Evolutionary conservation across 176 grass and related monocot genomes (phyloP), one percentile per base, ranked within the genome.

Genomic region (Musa troglodytarum): DNA sequence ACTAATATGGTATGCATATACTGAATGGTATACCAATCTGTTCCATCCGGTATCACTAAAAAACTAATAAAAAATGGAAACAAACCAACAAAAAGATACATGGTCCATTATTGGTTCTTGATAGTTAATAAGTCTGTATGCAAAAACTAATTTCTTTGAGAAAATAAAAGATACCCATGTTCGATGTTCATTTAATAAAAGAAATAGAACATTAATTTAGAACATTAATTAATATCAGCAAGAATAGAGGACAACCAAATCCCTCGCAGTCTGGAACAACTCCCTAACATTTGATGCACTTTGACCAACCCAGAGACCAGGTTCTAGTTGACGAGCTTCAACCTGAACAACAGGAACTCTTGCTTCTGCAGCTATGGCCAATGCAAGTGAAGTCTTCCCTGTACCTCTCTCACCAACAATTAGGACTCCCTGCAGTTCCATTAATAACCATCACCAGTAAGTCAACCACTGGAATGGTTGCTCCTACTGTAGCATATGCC

Each of bases 351-450:
- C 51, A 62, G 81, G 81, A 77, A 83, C 81, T 53, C 68, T 76
- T 71, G 81, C 81, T 77, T 83, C 81, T 63, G 81, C 81, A 63
- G 81, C 81, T 77, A 83, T 83, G 20, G 81, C 81, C 13, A 77
- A 57, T 34, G 81, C 81, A 71, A 83, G 81, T 11, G 81, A 83
- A 63, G 81, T 83, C 50, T 83, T 83, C 56, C 78, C 78, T 80
- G 78, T 73, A 73, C 78, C 78, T 73, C 69, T 72, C 69, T 80
- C 78, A 63, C 78, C 78, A 73, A 80, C 78, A 53, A 80, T 80
- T 29, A 80, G 78, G 73, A 80, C 78, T 73, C 78, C 78, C 78
- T 80, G 56, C 55, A 72, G 6, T 53, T 56, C 21, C 22, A 73
- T 49, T 68, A 61, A 63, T 23, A 51, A 52, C 20, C 49, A 25